Percentiles rank a stretch among this genome's conserved stretches.
phyloP scores from a whole-genome alignment of 2,329 filamentous ascomycete genomes.

The Tolypocladium endophyticum region DNA sequence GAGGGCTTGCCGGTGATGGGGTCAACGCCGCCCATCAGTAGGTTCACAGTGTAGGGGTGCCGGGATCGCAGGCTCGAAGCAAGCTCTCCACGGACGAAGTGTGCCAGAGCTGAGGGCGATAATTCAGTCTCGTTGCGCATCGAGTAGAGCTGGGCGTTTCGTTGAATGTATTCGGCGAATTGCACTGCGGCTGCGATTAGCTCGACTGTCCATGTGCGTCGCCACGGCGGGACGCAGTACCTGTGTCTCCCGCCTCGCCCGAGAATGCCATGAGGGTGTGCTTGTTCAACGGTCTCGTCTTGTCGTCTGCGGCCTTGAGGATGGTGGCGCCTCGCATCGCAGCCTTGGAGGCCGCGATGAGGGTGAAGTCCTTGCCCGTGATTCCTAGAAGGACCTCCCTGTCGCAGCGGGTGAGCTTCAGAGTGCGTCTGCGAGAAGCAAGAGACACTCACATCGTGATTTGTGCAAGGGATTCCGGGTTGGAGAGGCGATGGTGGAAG shows the following conservation, averaged over 20 bases:
- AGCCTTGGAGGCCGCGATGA: constrained; percentile 95
- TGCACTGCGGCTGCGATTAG: constrained; percentile 55
- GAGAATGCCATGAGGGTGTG: constrained; percentile 92
- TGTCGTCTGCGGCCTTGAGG: constrained; percentile 91
- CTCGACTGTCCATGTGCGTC: neutral
- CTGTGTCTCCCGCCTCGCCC: constrained; percentile 91
- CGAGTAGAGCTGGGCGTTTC: constrained; percentile 93
- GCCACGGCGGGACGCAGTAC: constrained; percentile 33
- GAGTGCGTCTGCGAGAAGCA: neutral
- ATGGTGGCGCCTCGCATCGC: constrained; percentile 96
- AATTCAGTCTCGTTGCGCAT: constrained; percentile 96
- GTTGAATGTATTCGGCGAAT: constrained; percentile 99
- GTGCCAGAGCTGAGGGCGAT: constrained; percentile 76
- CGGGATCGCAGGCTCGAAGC: constrained; percentile 82
- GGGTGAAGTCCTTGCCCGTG: constrained; percentile 97
- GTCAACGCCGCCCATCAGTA: constrained; percentile 88
- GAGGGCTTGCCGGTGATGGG: constrained; percentile 83
- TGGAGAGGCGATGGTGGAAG: constrained; percentile 4
- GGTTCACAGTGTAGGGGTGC: constrained; percentile 94
- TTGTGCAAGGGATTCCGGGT: neutral
- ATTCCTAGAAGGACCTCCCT: constrained; percentile 98
- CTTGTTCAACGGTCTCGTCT: constrained; percentile 86
- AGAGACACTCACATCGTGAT: constrained; percentile 4
- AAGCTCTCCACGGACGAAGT: constrained; percentile 90
- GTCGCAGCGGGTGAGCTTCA: constrained; percentile 1